phyloP scores from a whole-genome alignment of 202 grass and related monocot species.

The Carex sylvatica region DNA sequence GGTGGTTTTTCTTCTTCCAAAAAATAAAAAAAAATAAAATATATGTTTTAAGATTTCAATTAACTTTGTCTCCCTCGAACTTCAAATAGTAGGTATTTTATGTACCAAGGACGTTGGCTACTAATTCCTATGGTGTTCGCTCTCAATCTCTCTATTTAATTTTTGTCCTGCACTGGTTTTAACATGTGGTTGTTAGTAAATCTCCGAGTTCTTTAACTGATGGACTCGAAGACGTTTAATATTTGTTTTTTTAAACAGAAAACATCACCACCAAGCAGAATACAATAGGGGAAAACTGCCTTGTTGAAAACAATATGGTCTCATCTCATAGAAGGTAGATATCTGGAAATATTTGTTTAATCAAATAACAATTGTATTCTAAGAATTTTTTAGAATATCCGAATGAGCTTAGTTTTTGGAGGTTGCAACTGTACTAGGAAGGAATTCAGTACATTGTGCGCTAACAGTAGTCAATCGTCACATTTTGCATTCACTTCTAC shows the following conservation, averaged over 20 bases:
- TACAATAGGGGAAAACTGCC: not conserved
- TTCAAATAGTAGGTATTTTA: not conserved
- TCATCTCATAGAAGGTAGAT: not conserved
- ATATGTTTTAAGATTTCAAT: constrained; percentile 6
- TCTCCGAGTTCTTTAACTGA: not conserved
- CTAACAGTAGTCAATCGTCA: not conserved
- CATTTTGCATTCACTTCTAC: not conserved
- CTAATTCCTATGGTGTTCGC: not conserved
- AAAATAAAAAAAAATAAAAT: constrained; percentile 49
- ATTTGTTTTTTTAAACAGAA: not conserved
- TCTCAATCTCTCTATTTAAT: not conserved
- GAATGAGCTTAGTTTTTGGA: not conserved
- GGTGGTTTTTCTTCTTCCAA: constrained; percentile 68
- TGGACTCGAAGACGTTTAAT: not conserved
- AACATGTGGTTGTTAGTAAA: constrained; percentile 9
- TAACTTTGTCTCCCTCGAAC: not conserved
- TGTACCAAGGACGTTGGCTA: not conserved
- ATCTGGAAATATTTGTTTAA: not conserved
- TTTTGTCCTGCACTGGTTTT: not conserved
- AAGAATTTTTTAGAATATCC: not conserved
- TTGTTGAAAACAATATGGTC: too few species aligned
- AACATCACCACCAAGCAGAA: not conserved
- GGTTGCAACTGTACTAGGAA: not conserved
- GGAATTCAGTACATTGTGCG: not conserved
- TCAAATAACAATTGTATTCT: not conserved